Evolutionary conservation across 1,284 basidiomycete genomes (phyloP), one percentile per base, ranked within the genome.

Genomic region (Sporisorium exsertum): DNA sequence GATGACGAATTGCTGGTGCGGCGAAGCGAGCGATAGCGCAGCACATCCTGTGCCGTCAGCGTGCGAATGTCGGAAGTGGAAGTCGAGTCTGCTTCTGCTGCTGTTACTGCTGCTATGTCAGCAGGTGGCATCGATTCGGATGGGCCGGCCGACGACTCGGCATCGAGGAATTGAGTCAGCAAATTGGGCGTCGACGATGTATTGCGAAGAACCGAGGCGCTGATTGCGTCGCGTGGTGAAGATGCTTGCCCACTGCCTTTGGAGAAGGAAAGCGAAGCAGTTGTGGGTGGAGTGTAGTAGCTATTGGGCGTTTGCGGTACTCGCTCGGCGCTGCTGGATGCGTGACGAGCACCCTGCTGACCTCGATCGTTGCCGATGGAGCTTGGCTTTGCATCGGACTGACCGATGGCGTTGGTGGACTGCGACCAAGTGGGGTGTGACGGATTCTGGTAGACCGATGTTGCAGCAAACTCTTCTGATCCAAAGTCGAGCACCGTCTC

Each of bases 151-250:
- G 54, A 24, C 45, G 58, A 32, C 45, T 55, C 61, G 16, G 57
- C 33, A 22, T 57, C 47, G 47, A 64, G 56, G 43, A 76, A 76
- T 2, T 72, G 73, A 5, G 65, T 63, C 24, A 80, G 68, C 24
- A 82, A 52, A 37, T 82, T 82, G 32, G 81, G 81, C 22, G 81
- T 82, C 18, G 81, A 82, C 5, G 74, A 63, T 2, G 81, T 80
- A 49, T 79, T 80, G 58, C 79, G 77, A 46, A 82, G 54, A 18
- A 71, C 63, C 3, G 59, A 64, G 6, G 58, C 51, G 66, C 68
- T 72, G 66, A 71, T 60, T 1, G 62, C 69, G 26, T 57, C 52
- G 33, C 61, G 64, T 10, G 64, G 64, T 24, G 73, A 76, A 4
- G 61, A 58, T 1, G 62, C 47, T 9, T 71, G 49, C 16, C 42